Conservation (phyloP, 2,329 filamentous ascomycete species). For the Fusarium mangiferae region DNA sequence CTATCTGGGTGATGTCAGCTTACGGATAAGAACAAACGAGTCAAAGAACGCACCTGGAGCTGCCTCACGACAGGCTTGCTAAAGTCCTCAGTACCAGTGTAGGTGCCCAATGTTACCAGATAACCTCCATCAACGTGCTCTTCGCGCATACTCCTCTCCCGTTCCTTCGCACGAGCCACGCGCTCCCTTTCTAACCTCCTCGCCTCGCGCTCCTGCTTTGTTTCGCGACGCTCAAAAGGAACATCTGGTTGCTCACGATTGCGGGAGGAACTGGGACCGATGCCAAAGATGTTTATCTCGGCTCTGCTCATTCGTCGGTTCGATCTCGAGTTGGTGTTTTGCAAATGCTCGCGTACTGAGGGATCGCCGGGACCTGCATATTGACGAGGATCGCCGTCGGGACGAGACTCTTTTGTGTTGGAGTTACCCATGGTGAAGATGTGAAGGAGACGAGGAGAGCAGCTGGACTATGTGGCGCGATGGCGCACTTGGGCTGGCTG, state of each 20-base stretch:
- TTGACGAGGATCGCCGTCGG: constrained; percentile 40
- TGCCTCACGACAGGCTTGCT: constrained; percentile 89
- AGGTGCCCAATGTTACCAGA: constrained; percentile 92
- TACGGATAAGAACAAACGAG: neutral
- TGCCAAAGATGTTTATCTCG: constrained; percentile 59
- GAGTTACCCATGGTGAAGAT: constrained; percentile 52
- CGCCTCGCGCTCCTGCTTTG: constrained; percentile 89
- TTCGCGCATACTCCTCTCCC: constrained; percentile 88
- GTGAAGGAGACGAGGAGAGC: constrained; percentile 9
- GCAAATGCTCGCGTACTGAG: constrained; percentile 37
- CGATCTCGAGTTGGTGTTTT: constrained; percentile 34
- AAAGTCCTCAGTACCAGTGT: constrained; percentile 92
- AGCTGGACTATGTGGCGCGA: constrained; percentile 24
- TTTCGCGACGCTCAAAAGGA: constrained; percentile 78
- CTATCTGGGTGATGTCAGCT: constrained; percentile 72
- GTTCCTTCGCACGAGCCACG: constrained; percentile 78
- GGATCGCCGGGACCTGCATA: constrained; percentile 37
- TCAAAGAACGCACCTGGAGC: constrained; percentile 75
- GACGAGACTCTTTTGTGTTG: constrained; percentile 54
- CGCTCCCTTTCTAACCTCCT: constrained; percentile 86
- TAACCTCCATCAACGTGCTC: constrained; percentile 96
- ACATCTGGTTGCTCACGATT: constrained; percentile 53
- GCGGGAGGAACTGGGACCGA: constrained; percentile 53
- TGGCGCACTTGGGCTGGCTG: constrained; percentile 28
- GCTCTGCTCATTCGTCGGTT: constrained; percentile 52